Conservation (phyloP, 768 basidiomycete species). For the Piloderma croceum region DNA sequence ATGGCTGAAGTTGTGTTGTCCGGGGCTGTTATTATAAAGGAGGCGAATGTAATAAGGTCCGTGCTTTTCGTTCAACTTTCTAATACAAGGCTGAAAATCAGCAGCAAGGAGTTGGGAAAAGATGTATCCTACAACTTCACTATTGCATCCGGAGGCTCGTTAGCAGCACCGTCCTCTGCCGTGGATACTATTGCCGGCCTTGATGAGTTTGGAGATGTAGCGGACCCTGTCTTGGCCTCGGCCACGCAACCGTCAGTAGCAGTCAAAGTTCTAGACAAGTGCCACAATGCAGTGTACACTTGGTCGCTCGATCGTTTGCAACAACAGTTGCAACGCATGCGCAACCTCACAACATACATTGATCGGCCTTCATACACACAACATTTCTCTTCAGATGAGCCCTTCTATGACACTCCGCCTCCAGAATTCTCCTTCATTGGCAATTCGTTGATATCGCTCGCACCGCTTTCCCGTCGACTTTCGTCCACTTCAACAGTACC, state of each 20-base stretch:
- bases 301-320: constrained; percentile 90
- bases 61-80: constrained; percentile 11
- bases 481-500: constrained; percentile 75
- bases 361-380: constrained; percentile 90
- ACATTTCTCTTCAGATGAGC: constrained; percentile 90
- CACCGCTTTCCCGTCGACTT: constrained; percentile 70
- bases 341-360: constrained; percentile 83
- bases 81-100: not conserved
- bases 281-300: constrained; percentile 79
- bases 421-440: constrained; percentile 93
- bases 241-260: constrained; percentile 77
- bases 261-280: constrained; percentile 87
- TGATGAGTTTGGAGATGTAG: constrained; percentile 88
- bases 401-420: constrained; percentile 85
- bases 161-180: constrained; percentile 75
- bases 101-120: constrained; percentile 81
- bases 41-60: constrained; percentile 90
- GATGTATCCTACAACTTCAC: constrained; percentile 90
- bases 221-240: constrained; percentile 73
- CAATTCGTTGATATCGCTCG: constrained; percentile 75
- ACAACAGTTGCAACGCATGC: constrained; percentile 89
- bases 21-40: constrained; percentile 82
- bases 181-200: constrained; percentile 82
- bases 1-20: constrained; percentile 90
- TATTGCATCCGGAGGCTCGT: constrained; percentile 74